A percentile compares a stretch with the other conserved stretches of the same genome.
phyloP scores from a whole-genome alignment of 164 flowering plant genomes.

The Cinnamomum micranthum region DNA sequence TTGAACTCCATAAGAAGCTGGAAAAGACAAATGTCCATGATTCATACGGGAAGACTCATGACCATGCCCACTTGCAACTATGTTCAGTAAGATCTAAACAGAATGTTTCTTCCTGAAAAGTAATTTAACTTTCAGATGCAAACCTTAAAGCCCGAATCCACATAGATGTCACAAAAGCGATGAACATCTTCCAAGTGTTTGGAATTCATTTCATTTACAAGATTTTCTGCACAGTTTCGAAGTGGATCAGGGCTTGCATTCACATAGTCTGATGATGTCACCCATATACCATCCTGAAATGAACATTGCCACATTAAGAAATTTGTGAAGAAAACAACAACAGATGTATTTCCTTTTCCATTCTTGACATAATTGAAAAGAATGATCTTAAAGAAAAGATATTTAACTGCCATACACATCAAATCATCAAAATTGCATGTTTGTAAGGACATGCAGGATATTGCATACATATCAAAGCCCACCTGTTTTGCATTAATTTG shows the following conservation, averaged over 20 bases:
- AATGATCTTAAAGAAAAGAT: background rate
- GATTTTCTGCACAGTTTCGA: slow-evolving; percentile 60
- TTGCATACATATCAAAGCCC: too few species aligned
- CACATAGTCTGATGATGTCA: slow-evolving; percentile 57
- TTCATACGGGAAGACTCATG: background rate
- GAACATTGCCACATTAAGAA: background rate
- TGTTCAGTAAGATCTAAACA: background rate
- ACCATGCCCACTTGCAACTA: background rate
- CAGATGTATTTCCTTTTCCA: background rate
- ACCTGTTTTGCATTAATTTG: too few species aligned
- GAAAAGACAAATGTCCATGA: background rate
- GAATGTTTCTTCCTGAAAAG: background rate
- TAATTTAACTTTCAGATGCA: slow-evolving; percentile 5
- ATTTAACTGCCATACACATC: too few species aligned
- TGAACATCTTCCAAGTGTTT: slow-evolving; percentile 64
- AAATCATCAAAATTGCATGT: background rate
- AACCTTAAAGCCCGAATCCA: slow-evolving; percentile 69
- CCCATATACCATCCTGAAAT: slow-evolving; percentile 67
- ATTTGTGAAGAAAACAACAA: too few species aligned
- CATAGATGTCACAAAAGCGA: slow-evolving; percentile 75
- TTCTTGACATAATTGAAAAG: background rate
- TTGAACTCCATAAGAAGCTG: background rate
- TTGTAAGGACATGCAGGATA: too few species aligned
- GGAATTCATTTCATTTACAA: slow-evolving; percentile 69
- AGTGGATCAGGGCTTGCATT: slow-evolving; percentile 85